Base-by-base conservation (phyloP, 352 stramenopile species). In the Globisporangium canariense region DNA sequence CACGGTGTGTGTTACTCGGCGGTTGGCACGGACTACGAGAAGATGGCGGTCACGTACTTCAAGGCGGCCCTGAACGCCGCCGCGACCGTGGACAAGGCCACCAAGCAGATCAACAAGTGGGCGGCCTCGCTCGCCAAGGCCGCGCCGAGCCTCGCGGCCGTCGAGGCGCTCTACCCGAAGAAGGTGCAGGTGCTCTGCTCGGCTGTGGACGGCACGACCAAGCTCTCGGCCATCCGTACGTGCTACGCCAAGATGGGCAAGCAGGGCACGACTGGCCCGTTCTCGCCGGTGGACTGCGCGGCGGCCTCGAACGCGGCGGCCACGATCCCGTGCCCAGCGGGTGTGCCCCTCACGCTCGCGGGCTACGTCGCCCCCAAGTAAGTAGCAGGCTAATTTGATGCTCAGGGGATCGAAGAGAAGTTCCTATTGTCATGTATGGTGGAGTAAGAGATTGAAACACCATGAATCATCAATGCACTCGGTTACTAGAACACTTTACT, bases 101-200 rank as follows among this genome's bases (percentile, higher is more conserved):
- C 76, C 2, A 30, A 67, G 46, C 77, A 89, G 70, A 77, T 93
- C 71, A 83, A 82, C 67, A 57, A 65, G 51, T 88, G 79, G 78
- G 83, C 81, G 2, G 30, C 28, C n/a, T 62, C 54, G n/a, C 20
- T 38, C 5, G 63, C 69, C 10, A 57, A 56, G 1, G 56, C 71
- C 14, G 43, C 52, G 9, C 62, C 65, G 5, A 77, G 69, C 3
- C 58, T 86, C 30, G 74, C 63, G 0, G 67, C 73, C 52, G 76
- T 89, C 25, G n/a, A 77, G 59, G 75, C 76, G 51, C 67, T 93
- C 45, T 91, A 86, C 70, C 66, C 79, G 11, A 76, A 88, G 56
- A 67, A 81, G 16, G 74, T 90, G 13, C 81, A 89, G 53, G 73
- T 93, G 5, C 70, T 90, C 22, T 93, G 83, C 77, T 90, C 81